Base-by-base conservation (phyloP, 2,329 filamentous ascomycete species). In the Alternaria hordeiaustralica region DNA sequence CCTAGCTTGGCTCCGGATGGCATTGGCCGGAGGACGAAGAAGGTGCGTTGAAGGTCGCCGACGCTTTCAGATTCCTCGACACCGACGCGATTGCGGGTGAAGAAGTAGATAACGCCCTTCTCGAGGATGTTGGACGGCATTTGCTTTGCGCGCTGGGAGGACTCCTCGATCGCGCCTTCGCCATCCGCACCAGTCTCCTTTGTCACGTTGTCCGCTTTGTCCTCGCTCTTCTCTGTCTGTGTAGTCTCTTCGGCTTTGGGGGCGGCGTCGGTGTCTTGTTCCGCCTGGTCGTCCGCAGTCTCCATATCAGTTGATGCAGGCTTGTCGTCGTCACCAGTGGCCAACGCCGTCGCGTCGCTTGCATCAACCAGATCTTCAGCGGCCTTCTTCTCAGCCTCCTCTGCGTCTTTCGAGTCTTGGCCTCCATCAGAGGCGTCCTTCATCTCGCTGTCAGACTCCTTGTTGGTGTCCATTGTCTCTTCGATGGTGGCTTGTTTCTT, bases 91-190 rank as follows among this genome's bases (percentile, higher is more conserved):
- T 89, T 89, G 18, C 94, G 90, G 72, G 91, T 90, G 83, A 97
- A 96, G 85, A 97, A 97, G 84, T 97, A 97, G 70, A 97, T 89
- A 71, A 96, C 87, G 4, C 94, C 94, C 74, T 96, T 97, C 75
- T 97, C 94, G 3, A 96, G 84, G 23, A 97, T 88, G 63, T 84
- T 89, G 6, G 86, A 87, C 2, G 88, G 84, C 43, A 86, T 79
- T 3, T 82, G 79, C 47, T 85, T 79, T 70, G 85, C 84, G 45
- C 87, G 84, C 55, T 85, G 76, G 18, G 83, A 78, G 3, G 86
- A 84, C 54, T 85, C 81, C 62, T 83, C 80, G 6, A 88, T 78
- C 2, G 86, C 59, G 45, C 70, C 62, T 45, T 69, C 64, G 53
- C 59, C 73, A 21, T 81, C 69, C 61, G 20, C 74, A 66, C 49